Conservation (phyloP, 495 filamentous ascomycete species). For the Lentithecium fluviatile region DNA sequence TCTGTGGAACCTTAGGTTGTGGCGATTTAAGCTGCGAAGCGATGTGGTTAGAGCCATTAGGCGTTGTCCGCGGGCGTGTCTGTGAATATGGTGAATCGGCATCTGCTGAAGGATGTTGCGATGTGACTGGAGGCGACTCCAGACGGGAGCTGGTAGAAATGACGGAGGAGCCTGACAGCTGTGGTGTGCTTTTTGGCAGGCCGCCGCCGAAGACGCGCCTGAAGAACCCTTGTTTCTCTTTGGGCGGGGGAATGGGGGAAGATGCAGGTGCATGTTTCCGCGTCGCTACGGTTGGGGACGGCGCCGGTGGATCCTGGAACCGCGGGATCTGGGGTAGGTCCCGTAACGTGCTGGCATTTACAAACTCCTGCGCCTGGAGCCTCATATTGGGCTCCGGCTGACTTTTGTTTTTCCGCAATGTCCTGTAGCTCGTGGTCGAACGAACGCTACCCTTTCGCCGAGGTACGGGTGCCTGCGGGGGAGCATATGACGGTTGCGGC, state of each 20-base stretch:
- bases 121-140: constrained; percentile 19
- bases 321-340: constrained; percentile 29
- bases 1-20: constrained; percentile 20
- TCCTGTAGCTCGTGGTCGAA: constrained; percentile 58
- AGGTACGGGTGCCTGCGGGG: constrained; percentile 37
- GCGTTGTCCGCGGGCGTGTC: constrained; percentile 29
- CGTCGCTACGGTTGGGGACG: constrained; percentile 55
- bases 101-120: constrained; percentile 16
- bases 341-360: constrained; percentile 37
- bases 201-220: constrained; percentile 73
- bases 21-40: constrained; percentile 34
- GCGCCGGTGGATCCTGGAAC: constrained; percentile 47
- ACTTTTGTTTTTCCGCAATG: constrained; percentile 57
- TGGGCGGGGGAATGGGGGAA: constrained; percentile 42
- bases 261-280: constrained; percentile 49
- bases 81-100: constrained; percentile 12
- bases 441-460: constrained; percentile 63
- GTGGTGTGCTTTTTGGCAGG: constrained; percentile 49
- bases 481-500: constrained; percentile 31
- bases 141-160: constrained; percentile 10
- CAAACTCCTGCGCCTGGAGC: constrained; percentile 42
- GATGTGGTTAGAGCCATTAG: constrained; percentile 32
- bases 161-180: constrained; percentile 20
- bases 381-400: constrained; percentile 47
- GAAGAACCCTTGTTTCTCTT: constrained; percentile 86